These are phyloP conservation scores for Saururus chinensis DNA, from an alignment of 164 flowering plant species.

Conservation along the genomic window DNA sequence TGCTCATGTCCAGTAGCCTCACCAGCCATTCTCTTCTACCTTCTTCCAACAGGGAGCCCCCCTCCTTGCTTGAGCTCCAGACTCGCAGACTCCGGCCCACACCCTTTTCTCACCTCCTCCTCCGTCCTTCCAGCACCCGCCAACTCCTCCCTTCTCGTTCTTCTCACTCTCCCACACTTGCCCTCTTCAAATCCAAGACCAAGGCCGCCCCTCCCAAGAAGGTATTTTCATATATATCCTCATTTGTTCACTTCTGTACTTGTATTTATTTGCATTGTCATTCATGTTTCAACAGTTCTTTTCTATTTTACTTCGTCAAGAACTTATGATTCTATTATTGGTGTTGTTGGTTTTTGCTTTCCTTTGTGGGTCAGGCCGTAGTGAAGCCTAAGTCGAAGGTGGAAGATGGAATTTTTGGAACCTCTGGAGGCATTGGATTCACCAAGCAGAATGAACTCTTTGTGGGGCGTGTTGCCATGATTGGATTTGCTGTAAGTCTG, in stretches of 20 bases:
- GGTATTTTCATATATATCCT: slow-evolving; percentile 26
- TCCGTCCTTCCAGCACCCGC: slow-evolving; percentile 21
- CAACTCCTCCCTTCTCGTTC: slow-evolving; percentile 12
- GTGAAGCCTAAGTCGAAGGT: slow-evolving; percentile 44
- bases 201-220: slow-evolving; percentile 74
- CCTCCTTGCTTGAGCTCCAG: slow-evolving; percentile 28
- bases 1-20: slow-evolving; percentile 34
- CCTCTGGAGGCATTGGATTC: slow-evolving; percentile 96
- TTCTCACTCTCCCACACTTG: slow-evolving; percentile 23
- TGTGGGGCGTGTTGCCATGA: slow-evolving; percentile 98
- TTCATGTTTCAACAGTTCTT: background rate
- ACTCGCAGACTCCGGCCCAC: slow-evolving; percentile 26
- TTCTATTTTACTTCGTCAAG: background rate
- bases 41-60: slow-evolving; percentile 19
- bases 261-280: background rate
- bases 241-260: no score
- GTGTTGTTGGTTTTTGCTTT: background rate
- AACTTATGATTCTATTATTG: background rate
- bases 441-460: slow-evolving; percentile 94
- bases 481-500: slow-evolving; percentile 90
- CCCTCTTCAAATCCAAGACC: slow-evolving; percentile 81
- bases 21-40: background rate
- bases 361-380: background rate
- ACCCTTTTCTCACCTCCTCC: slow-evolving; percentile 31
- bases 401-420: slow-evolving; percentile 92